Conservation (phyloP, 768 basidiomycete genomes). For the Boletus sensibilis region DNA sequence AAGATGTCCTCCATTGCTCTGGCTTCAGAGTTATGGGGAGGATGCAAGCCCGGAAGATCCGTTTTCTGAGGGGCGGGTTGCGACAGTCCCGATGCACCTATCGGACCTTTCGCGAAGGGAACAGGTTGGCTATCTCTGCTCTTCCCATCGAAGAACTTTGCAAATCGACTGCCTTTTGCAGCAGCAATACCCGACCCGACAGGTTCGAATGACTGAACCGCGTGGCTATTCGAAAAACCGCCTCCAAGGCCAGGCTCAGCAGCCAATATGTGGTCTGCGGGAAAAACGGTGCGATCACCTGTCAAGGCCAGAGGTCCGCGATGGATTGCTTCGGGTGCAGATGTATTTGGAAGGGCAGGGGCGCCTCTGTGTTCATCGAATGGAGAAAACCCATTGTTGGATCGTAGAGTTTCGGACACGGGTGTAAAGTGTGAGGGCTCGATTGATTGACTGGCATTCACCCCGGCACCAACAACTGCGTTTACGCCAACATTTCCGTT, state of each 20-base stretch:
- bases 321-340: constrained; percentile 20
- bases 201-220: constrained; percentile 25
- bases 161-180: constrained; percentile 78
- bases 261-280: constrained; percentile 20
- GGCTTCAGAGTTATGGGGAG: constrained; percentile 44
- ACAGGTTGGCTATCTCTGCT: constrained; percentile 40
- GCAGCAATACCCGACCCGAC: constrained; percentile 47
- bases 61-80: constrained; percentile 50
- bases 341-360: background rate
- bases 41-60: constrained; percentile 39
- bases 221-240: constrained; percentile 14
- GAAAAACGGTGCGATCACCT: constrained; percentile 25
- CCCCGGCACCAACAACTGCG: constrained; percentile 6
- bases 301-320: constrained; percentile 18
- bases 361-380: constrained; percentile 47
- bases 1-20: constrained; percentile 78
- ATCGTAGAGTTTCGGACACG: constrained; percentile 11
- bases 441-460: constrained; percentile 9
- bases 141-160: constrained; percentile 86
- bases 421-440: constrained; percentile 16
- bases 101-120: constrained; percentile 38
- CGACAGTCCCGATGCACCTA: constrained; percentile 41
- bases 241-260: constrained; percentile 19
- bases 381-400: constrained; percentile 47
- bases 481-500: constrained; percentile 17